Conservation (phyloP, 1,284 basidiomycete species). For the Rhodotorula sp. region DNA sequence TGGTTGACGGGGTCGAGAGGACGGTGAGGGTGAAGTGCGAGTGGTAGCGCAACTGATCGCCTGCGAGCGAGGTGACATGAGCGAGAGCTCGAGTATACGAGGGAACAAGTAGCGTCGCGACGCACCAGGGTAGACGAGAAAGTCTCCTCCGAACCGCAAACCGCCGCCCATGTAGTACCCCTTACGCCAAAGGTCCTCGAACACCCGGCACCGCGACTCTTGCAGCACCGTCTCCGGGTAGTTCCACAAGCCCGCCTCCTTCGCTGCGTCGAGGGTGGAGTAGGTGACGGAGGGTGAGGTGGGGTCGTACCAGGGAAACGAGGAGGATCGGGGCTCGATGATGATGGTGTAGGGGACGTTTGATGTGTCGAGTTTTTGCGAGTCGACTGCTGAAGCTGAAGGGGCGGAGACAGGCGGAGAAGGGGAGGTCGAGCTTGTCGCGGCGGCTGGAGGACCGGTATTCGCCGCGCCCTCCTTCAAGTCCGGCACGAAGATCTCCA, state of each 20-base stretch:
- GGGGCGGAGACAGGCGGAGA: slow-evolving; percentile 29
- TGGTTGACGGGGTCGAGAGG: slow-evolving; percentile 61
- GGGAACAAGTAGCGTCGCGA: not conserved
- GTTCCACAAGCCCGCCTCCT: slow-evolving; percentile 67
- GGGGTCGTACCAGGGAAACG: slow-evolving; percentile 62
- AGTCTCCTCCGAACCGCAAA: slow-evolving; percentile 92
- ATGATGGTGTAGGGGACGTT: slow-evolving; percentile 44
- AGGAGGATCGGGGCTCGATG: slow-evolving; percentile 60
- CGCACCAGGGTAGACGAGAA: slow-evolving; percentile 90
- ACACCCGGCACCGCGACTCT: slow-evolving; percentile 69
- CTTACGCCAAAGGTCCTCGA: slow-evolving; percentile 72
- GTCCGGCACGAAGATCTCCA: slow-evolving; percentile 43
- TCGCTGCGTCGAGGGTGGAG: slow-evolving; percentile 62
- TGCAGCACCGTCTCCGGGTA: slow-evolving; percentile 68
- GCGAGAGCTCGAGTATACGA: not conserved
- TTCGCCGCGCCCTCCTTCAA: slow-evolving; percentile 16
- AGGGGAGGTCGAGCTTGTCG: not conserved
- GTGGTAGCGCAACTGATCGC: slow-evolving; percentile 93
- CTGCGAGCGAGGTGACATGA: slow-evolving; percentile 52
- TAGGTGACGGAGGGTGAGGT: slow-evolving; percentile 53
- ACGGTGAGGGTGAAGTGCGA: slow-evolving; percentile 92
- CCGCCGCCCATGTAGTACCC: slow-evolving; percentile 83
- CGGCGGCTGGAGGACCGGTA: slow-evolving; percentile 8
- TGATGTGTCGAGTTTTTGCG: slow-evolving; percentile 15
- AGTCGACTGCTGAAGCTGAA: slow-evolving; percentile 11